Base-by-base conservation (phyloP, 2,329 filamentous ascomycete species). In the Penicillium nordicum region DNA sequence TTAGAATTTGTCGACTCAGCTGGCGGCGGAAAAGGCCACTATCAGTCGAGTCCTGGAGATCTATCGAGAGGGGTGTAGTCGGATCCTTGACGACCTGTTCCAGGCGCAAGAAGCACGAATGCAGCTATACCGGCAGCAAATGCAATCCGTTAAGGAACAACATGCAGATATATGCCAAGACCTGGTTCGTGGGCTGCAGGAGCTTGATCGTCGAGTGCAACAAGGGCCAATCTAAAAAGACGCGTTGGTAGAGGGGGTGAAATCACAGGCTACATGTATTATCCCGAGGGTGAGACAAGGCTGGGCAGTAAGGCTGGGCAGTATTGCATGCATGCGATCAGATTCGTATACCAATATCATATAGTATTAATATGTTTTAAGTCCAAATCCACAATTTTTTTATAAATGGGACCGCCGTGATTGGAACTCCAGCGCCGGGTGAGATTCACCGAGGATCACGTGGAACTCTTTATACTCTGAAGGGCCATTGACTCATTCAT, bases 11-110 rank as follows among this genome's bases (percentile, higher is more conserved):
- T 63, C 78, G 9, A 73, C 66, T 1, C 74, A 80, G 53, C 72
- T 84, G 18, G 70, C 79, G 9, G 72, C 76, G n/a, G 74, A 77
- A 43, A 79, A 81, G 61, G 72, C 71, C 4, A 76, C 75, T 1
- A 71, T 80, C 27, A 67, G 65, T 4, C 71, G 77, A 29, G 75
- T 80, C 27, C 63, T 80, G 4, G 69, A 75, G 8, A 74, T 72
- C 25, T 83, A 79, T 60, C 71, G 69, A 36, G 65, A 71, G 30
- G 76, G 79, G 48, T 78, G 76, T 42, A 59, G 74, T 57, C 69
- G 66, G n/a, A 61, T 82, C 21, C 63, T 83, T 9, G 67, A 77
- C 34, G 65, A 74, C 21, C 66, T 82, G 18, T 69, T 76, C 45
- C 57, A 73, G 49, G 67, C 67, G 6, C 79, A 81, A 29, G 64